Evolutionary conservation across 257 asterid species (phyloP), one percentile per base, ranked within the genome.

Genomic region (Fraxinus cuspidata): DNA sequence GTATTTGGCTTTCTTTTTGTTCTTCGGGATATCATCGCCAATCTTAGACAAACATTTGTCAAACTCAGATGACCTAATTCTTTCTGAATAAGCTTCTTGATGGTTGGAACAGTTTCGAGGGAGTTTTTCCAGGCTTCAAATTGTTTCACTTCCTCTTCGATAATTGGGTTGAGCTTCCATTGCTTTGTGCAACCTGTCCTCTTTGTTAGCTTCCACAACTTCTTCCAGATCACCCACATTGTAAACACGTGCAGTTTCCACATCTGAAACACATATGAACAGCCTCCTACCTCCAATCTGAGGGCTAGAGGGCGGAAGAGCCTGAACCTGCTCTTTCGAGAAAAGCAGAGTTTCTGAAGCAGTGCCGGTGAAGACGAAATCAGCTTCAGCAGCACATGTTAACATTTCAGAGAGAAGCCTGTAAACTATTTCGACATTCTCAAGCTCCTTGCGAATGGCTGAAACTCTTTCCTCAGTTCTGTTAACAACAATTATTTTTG

Each of bases 111-210:
- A 0, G 99, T 82, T 83, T 92, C 96, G 0, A 92, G 94, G 21
- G 98, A 93, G 86, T 91, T 90, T 74, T 89, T 92, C 97, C 92
- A 90, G 5, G 93, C 95, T 80, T 93, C 97, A 28, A 93, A 92
- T 75, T 90, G 89, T 29, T 82, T 85, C 70, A 89, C 93, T 85
- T 90, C 99, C 81, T 93, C 97, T 13, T 11, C 60, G 4, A 95
- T 89, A 70, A 95, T 88, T 29, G 86, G 86, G 47, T 77, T 81
- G 92, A 72, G 98, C 98, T 86, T 95, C 98, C 86, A 63, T 85
- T 71, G 94, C 97, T 85, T 88, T 93, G 81, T 73, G 81, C 84
- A 89, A 60, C 66, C 97, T 80, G 71, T 91, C 97, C 80, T 87
- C 97, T 82, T 88, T 90, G 86, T 92, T 93, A 53, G 92, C 90